phyloP scores from a whole-genome alignment of 78 protist species.

The Anaeramoeba flamelloides region DNA sequence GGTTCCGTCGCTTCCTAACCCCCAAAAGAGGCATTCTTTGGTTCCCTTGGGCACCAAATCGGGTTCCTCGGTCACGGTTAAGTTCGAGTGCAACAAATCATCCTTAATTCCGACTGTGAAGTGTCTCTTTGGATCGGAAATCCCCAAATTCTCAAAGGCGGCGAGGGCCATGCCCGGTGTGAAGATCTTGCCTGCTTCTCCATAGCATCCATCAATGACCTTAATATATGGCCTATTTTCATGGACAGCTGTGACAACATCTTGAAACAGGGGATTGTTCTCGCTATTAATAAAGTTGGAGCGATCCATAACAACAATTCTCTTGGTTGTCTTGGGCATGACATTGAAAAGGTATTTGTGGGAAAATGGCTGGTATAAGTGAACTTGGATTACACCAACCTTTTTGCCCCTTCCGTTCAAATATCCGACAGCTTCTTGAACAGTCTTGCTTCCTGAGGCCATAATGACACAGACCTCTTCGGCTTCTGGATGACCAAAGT shows the following conservation, averaged over 20 bases:
- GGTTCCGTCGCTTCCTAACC: constrained; percentile 58
- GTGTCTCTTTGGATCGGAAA: constrained; percentile 24
- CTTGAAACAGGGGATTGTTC: constrained; percentile 48
- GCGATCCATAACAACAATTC: constrained; percentile 25
- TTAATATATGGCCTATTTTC: background rate
- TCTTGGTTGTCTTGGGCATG: too few relatives aligned
- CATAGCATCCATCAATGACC: constrained; percentile 39
- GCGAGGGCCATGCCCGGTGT: constrained; percentile 20
- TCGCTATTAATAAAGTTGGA: too few relatives aligned
- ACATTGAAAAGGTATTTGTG: too few relatives aligned
- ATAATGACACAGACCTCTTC: constrained; percentile 31
- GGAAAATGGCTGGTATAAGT: constrained; percentile 34
- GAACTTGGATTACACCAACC: constrained; percentile 44
- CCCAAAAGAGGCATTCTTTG: constrained; percentile 41
- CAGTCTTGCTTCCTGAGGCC: constrained; percentile 26
- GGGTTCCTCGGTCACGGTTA: constrained; percentile 19
- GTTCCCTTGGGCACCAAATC: constrained; percentile 31
- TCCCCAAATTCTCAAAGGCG: constrained; percentile 18
- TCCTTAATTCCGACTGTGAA: constrained; percentile 41
- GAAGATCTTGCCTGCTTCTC: constrained; percentile 47
- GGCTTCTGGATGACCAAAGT: constrained; percentile 41
- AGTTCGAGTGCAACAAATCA: constrained; percentile 30
- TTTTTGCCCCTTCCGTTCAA: constrained; percentile 19
- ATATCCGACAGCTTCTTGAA: constrained; percentile 18
- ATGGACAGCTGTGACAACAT: constrained; percentile 27